phyloP scores from a whole-genome alignment of 192 early-diverging fungal species.

The Lobosporangium transversale region DNA sequence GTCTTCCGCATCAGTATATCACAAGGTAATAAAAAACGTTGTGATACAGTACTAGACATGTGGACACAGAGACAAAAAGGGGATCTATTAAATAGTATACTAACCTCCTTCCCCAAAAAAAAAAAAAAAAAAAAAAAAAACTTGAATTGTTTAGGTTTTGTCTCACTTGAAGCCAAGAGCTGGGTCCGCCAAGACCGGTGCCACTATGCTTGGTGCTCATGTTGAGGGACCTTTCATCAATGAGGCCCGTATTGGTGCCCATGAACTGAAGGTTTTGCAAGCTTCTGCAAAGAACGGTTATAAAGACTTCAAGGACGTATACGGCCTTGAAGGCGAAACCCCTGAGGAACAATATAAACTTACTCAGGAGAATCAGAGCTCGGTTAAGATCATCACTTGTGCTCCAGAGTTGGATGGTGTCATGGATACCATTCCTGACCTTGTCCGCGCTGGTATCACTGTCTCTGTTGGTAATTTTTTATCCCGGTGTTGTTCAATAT shows the following conservation, averaged over 20 bases:
- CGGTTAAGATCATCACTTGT: constrained; percentile 78
- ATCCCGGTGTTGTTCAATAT: no score
- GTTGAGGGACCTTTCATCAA: constrained; percentile 73
- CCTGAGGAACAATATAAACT: constrained; percentile 35
- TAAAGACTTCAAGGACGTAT: constrained; percentile 72
- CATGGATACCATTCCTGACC: constrained; percentile 68
- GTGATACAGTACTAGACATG: no score
- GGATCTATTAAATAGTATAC: no score
- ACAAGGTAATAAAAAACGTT: no score
- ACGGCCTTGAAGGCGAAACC: constrained; percentile 67
- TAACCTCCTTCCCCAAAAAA: no score
- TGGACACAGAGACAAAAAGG: no score
- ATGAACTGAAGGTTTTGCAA: constrained; percentile 70
- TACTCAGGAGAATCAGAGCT: constrained; percentile 53
- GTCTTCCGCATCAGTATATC: constrained; percentile 77
- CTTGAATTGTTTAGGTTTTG: constrained; percentile 44
- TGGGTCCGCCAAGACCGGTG: constrained; percentile 69
- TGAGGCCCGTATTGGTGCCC: constrained; percentile 80
- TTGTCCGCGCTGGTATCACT: constrained; percentile 70
- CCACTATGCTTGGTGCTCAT: constrained; percentile 72
- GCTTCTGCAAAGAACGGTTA: constrained; percentile 68
- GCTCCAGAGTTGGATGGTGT: constrained; percentile 84
- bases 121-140: not conserved
- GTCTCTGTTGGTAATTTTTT: constrained; percentile 65
- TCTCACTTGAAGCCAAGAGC: constrained; percentile 69